phyloP scores from a whole-genome alignment of 1,284 basidiomycete genomes.

The Neolentinus lepideus region DNA sequence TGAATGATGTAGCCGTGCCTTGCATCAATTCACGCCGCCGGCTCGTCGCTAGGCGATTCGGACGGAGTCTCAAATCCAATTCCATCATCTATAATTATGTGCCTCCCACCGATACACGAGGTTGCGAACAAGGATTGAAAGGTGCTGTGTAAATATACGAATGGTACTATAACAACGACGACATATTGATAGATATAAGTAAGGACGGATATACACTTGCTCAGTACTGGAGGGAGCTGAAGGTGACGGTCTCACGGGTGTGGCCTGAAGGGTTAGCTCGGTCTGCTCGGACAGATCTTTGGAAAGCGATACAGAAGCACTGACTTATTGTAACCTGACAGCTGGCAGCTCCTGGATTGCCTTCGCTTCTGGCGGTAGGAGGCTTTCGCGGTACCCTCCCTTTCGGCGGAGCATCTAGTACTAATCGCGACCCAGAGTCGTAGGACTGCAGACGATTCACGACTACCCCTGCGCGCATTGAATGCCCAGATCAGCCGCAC shows the following conservation, averaged over 20 bases:
- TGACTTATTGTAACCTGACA: background rate
- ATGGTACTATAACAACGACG: background rate
- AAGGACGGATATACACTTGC: background rate
- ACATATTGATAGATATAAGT: background rate
- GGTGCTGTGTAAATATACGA: background rate
- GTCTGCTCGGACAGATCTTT: background rate
- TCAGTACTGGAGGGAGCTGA: background rate
- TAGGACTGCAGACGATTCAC: background rate
- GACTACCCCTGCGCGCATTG: background rate
- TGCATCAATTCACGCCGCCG: background rate
- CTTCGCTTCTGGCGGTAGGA: background rate
- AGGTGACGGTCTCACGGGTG: constrained; percentile 2
- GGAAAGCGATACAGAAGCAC: background rate
- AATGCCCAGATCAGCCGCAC: background rate
- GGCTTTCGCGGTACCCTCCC: background rate
- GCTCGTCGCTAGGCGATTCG: background rate
- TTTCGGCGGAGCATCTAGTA: background rate
- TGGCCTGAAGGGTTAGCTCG: background rate
- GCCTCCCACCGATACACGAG: background rate
- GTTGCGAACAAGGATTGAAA: background rate
- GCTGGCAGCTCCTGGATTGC: background rate
- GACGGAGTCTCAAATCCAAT: background rate
- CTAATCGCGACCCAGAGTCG: background rate
- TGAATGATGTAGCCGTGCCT: background rate
- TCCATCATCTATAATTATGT: background rate